Conservation (phyloP, 2,329 filamentous ascomycete species). For the Fusarium tjaetaba region DNA sequence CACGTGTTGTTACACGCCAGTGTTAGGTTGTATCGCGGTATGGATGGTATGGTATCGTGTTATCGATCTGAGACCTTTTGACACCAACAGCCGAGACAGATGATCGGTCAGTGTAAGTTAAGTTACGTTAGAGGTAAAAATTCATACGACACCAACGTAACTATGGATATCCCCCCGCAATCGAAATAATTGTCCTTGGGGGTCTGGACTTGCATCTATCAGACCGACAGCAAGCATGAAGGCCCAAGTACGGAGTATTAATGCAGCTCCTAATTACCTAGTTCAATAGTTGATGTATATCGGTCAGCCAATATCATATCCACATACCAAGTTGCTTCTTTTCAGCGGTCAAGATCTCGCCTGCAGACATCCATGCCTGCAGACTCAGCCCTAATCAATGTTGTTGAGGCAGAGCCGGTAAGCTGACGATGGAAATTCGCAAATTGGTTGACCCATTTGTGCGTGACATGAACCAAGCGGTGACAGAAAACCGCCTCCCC, state of each 20-base stretch:
- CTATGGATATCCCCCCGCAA: slow-evolving; percentile 30
- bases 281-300: slow-evolving; percentile 1
- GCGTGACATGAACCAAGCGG: slow-evolving; percentile 24
- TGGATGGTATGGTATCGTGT: not conserved
- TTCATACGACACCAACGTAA: not conserved
- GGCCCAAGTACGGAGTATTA: slow-evolving; percentile 20
- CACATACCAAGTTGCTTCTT: slow-evolving; percentile 29
- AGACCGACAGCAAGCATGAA: slow-evolving; percentile 16
- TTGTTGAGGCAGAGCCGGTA: slow-evolving; percentile 23
- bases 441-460: slow-evolving; percentile 33
- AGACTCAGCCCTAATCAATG: slow-evolving; percentile 28
- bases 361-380: not conserved
- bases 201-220: slow-evolving; percentile 15
- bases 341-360: slow-evolving; percentile 36
- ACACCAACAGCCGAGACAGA: slow-evolving; percentile 27
- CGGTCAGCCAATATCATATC: slow-evolving; percentile 8
- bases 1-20: slow-evolving; percentile 28
- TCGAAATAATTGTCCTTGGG: slow-evolving; percentile 6
- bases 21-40: slow-evolving; percentile 1
- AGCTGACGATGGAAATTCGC: slow-evolving; percentile 29
- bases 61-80: slow-evolving; percentile 30
- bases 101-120: slow-evolving; percentile 4
- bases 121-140: not conserved
- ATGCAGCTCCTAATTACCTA: slow-evolving; percentile 2
- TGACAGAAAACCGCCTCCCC: slow-evolving; percentile 22